Percentiles rank a stretch among this genome's conserved stretches.
Conservation (phyloP, 305 asterid species). For the Plantago coronopus region DNA sequence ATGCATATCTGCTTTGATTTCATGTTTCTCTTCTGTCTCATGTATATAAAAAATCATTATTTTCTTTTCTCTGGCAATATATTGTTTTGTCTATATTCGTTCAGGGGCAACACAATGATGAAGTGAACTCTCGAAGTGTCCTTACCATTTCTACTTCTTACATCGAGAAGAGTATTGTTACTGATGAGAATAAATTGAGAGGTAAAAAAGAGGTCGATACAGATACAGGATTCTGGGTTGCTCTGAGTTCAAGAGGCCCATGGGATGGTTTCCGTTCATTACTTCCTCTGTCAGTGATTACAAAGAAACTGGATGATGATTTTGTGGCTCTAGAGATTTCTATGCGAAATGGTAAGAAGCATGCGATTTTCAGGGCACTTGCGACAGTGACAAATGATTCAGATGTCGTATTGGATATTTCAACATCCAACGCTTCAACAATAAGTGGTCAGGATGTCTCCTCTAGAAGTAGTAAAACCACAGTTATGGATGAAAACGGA, state of each 20-base stretch:
- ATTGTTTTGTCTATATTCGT: slow-evolving; percentile 23
- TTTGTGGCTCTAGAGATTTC: slow-evolving; percentile 85
- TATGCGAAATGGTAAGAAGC: slow-evolving; percentile 81
- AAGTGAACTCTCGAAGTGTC: slow-evolving; percentile 43
- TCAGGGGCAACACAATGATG: slow-evolving; percentile 67
- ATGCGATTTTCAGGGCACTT: slow-evolving; percentile 80
- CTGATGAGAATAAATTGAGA: slow-evolving; percentile 46
- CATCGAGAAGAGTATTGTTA: slow-evolving; percentile 67
- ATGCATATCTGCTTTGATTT: slow-evolving; percentile 21
- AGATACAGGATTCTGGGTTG: slow-evolving; percentile 88
- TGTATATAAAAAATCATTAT: not conserved
- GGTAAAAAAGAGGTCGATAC: slow-evolving; percentile 47
- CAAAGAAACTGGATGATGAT: slow-evolving; percentile 70
- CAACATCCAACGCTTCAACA: slow-evolving; percentile 47
- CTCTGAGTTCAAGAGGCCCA: slow-evolving; percentile 78
- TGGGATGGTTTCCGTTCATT: slow-evolving; percentile 97
- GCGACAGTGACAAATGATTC: slow-evolving; percentile 82
- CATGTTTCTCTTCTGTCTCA: slow-evolving; percentile 20
- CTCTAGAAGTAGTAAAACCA: slow-evolving; percentile 34
- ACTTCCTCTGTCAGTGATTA: slow-evolving; percentile 77
- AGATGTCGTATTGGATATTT: slow-evolving; percentile 66
- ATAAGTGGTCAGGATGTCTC: slow-evolving; percentile 38
- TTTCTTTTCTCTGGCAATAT: slow-evolving; percentile 19
- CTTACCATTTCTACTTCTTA: slow-evolving; percentile 73
- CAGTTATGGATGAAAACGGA: slow-evolving; percentile 42